Base-by-base conservation (phyloP, 176 grass and related monocot species). In the Hyparrhenia diplandra region DNA sequence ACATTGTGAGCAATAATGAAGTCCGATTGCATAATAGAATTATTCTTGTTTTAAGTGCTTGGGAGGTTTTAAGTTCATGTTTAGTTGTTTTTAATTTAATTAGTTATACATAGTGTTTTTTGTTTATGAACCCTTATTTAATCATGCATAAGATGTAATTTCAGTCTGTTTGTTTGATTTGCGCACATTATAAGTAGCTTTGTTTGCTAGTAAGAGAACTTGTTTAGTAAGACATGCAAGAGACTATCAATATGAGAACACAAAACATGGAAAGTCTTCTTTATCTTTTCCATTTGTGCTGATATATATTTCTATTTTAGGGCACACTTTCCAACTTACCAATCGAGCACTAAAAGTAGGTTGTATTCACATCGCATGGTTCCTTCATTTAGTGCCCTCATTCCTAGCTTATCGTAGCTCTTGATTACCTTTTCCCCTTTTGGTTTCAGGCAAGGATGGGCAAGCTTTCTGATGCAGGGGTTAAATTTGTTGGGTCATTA, bases 391-490 rank as follows among this genome's bases (percentile, higher is more conserved):
- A 54, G 34, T 80, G 65, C 30, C 31, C 71, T 3, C 31, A 3
- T 84, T 30, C 25, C 47, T 82, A 74, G 71, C 20, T 91, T 67
- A 77, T 80, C 41, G 8, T 80, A 82, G 6, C 35, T 67, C 72
- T 83, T 83, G 64, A 71, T 74, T 92, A 73, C 61, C n/a, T 43
- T 57, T 39, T 62, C 63, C 90, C 70, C 64, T 74, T 63, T 55
- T 72, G 62, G 63, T 80, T 89, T 64, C 79, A 99, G 96, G 92
- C 90, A 69, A 93, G 90, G 73, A 91, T 82, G 55, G 88, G 89
- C 58, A 99, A 95, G 72, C 90, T 99, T 84, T 93, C 96, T 2
- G 76, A 86, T 17, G 84, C 61, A 87, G 82, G 92, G 10, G 47
- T 32, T 37, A 87, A 76, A 43, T 88, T 95, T 82, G 90, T 95